Evolutionary conservation across 2,329 filamentous ascomycete species (phyloP).

Genomic region (Cladosporium colombiae): DNA sequence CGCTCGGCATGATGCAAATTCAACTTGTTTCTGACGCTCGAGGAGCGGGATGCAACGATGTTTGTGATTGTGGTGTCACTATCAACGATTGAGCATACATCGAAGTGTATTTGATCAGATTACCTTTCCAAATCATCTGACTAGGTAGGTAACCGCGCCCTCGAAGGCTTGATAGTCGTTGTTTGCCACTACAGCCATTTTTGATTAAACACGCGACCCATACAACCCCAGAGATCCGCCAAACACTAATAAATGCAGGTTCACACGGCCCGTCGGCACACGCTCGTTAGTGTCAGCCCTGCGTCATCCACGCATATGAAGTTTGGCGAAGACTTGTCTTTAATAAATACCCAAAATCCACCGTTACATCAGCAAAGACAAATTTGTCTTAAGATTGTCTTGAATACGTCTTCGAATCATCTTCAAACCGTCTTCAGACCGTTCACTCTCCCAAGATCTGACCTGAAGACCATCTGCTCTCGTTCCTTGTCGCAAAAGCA

Average conservation of each 20-base stretch:
- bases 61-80: background rate
- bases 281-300: background rate
- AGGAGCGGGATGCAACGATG: background rate
- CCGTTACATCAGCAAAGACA: background rate
- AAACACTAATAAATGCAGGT: background rate
- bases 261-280: slow-evolving; percentile 13
- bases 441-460: background rate
- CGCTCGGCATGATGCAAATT: slow-evolving; percentile 13
- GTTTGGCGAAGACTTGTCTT: background rate
- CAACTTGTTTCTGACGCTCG: background rate
- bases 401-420: no score
- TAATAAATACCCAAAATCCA: background rate
- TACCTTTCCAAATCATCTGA: background rate
- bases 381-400: background rate
- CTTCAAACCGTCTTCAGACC: background rate
- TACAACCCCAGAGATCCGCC: background rate
- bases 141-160: background rate
- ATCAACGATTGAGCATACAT: background rate
- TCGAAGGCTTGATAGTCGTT: background rate
- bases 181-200: background rate
- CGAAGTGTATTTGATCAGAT: background rate
- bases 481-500: background rate
- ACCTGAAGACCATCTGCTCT: background rate
- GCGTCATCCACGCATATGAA: background rate
- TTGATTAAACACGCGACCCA: background rate